Evolutionary conservation across 768 basidiomycete genomes (phyloP).

Genomic region (Lactifluus pinguis): DNA sequence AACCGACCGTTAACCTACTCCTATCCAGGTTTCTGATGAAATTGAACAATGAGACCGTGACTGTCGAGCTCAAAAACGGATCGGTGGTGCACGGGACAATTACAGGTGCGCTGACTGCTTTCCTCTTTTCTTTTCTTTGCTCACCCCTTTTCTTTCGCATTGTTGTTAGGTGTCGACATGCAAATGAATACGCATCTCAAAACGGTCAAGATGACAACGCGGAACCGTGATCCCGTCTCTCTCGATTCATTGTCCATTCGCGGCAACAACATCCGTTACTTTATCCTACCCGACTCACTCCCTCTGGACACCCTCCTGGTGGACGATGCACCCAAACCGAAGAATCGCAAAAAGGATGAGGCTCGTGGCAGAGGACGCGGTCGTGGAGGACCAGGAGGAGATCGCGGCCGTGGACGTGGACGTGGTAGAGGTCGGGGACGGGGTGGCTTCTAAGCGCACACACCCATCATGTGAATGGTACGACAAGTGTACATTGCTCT

Average conservation of each 20-base stretch:
- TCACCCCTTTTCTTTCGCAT: background rate
- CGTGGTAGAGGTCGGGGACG: constrained; percentile 46
- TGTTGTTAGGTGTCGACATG: constrained; percentile 84
- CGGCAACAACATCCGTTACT: constrained; percentile 95
- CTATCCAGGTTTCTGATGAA: constrained; percentile 90
- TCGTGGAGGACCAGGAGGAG: constrained; percentile 30
- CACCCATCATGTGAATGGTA: background rate
- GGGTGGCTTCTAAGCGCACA: constrained; percentile 17
- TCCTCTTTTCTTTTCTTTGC: too few species aligned
- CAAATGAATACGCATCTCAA: constrained; percentile 99
- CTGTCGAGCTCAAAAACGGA: constrained; percentile 97
- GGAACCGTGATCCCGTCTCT: constrained; percentile 78
- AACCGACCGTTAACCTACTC: background rate
- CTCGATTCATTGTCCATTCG: constrained; percentile 91
- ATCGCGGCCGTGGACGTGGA: constrained; percentile 28
- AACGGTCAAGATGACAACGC: constrained; percentile 92
- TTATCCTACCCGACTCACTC: constrained; percentile 93
- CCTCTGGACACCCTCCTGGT: constrained; percentile 95
- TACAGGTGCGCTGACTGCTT: constrained; percentile 55
- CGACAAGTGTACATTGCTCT: background rate
- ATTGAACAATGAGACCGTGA: constrained; percentile 98
- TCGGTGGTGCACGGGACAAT: constrained; percentile 93
- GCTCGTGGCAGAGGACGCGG: constrained; percentile 52
- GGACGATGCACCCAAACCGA: constrained; percentile 96
- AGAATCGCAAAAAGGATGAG: constrained; percentile 84